Evolutionary conservation across 768 basidiomycete genomes (phyloP), one percentile per base, ranked within the genome.

Genomic region (Tricholomella constricta): DNA sequence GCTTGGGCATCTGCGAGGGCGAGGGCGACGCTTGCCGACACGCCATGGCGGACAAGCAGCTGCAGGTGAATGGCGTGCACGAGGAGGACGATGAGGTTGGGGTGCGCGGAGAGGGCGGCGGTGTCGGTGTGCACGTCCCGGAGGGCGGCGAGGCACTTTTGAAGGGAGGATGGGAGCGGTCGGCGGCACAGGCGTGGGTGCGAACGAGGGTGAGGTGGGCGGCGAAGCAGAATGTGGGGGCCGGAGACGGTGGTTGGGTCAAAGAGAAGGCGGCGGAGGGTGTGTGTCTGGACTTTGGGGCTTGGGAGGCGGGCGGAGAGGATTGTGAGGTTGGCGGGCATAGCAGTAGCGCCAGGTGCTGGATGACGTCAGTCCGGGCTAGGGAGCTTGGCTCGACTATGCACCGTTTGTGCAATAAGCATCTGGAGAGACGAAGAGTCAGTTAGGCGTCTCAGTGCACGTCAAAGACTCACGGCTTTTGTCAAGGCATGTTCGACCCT

Each of bases 341-440:
- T n/a, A 79, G 62, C 86, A 85, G 2, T 88, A n/a, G n/a, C n/a
- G n/a, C n/a, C n/a, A n/a, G 85, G 60, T 87, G 85, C 85, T 87
- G 47, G 0, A 57, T n/a, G n/a, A n/a, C n/a, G n/a, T n/a, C n/a
- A n/a, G n/a, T n/a, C n/a, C n/a, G n/a, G n/a, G n/a, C n/a, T 44
- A 48, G 49, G 40, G 36, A 45, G 31, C 10, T 25, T 22, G 29
- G 8, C 29, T 6, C 64, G 86, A n/a, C n/a, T n/a, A n/a, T n/a
- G n/a, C n/a, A n/a, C 86, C 70, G 84, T 85, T 64, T 84, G 81
- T 0, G 85, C 73, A 50, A 88, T 74, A 29, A 79, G 63, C 11
- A 80, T 68, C 83, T 83, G 56, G 29, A 17, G 41, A 48, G 51
- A 42, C 29, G 1, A 25, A 5, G 2, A 5, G 2, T 40, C 10